Conservation (phyloP, 495 filamentous ascomycete species). For the Aspergillus leporis region DNA sequence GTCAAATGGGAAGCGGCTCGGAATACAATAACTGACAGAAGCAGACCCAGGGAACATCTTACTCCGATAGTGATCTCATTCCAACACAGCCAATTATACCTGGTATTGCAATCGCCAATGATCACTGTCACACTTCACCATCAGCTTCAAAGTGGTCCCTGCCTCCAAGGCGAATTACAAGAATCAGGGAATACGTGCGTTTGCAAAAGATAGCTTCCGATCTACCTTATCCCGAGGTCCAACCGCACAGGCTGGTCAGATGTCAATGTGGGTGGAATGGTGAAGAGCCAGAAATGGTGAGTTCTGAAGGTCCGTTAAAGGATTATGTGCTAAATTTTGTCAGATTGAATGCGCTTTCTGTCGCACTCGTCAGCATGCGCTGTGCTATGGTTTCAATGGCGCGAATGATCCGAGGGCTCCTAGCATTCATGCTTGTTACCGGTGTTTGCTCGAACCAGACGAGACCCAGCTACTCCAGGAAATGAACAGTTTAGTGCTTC, state of each 20-base stretch:
- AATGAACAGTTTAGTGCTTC: conserved; percentile 34
- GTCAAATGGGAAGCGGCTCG: neutral
- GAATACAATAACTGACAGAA: conserved; percentile 6
- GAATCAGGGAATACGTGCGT: conserved; percentile 15
- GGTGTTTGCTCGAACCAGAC: conserved; percentile 44
- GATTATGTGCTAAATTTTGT: conserved; percentile 5
- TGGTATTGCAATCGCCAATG: neutral
- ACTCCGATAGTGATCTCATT: conserved; percentile 20
- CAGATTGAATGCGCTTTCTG: conserved; percentile 50
- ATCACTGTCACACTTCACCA: neutral
- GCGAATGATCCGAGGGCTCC: conserved; percentile 30
- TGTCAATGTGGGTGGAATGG: conserved; percentile 45
- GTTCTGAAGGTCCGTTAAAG: conserved; percentile 2
- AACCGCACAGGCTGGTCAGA: conserved; percentile 21
- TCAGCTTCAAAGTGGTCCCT: conserved; percentile 9
- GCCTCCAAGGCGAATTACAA: conserved; percentile 9
- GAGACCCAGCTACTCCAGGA: conserved; percentile 30
- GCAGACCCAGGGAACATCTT: conserved; percentile 18
- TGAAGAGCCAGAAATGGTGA: conserved; percentile 47
- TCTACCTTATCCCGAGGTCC: neutral
- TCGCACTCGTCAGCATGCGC: conserved; percentile 46
- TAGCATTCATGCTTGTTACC: conserved; percentile 48
- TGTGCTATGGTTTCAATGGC: conserved; percentile 48
- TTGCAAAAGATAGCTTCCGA: neutral
- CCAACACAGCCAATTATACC: conserved; percentile 25